phyloP scores from a whole-genome alignment of 2,329 filamentous ascomycete species.

The Colletotrichum sp. region DNA sequence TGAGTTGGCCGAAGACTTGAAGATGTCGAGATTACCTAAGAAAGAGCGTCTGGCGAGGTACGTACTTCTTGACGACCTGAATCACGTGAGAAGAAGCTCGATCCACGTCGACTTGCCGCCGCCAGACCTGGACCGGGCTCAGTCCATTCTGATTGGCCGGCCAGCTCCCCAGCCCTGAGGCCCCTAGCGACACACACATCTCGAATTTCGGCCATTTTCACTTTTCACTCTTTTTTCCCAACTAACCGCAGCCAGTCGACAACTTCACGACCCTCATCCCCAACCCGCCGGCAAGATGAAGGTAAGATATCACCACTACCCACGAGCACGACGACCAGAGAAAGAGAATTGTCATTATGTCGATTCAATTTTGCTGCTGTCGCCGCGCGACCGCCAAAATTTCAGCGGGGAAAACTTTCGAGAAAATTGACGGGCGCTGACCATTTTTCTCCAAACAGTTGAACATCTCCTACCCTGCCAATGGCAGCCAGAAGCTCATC shows the following conservation, averaged over 20 bases:
- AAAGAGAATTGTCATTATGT: neutral
- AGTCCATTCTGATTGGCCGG: neutral
- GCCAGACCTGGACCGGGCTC: neutral
- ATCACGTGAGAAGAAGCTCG: neutral
- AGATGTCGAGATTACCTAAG: neutral
- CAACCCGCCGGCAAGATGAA: slow-evolving; percentile 53
- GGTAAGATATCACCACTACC: slow-evolving; percentile 35
- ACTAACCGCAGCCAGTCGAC: slow-evolving; percentile 43
- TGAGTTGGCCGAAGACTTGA: neutral
- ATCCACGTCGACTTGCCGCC: neutral
- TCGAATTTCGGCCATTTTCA: slow-evolving; percentile 28
- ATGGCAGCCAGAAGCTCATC: slow-evolving; percentile 99
- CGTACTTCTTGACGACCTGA: rapidly evolving
- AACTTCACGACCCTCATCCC: slow-evolving; percentile 44
- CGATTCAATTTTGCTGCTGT: neutral
- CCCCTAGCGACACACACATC: neutral
- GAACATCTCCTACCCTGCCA: slow-evolving; percentile 89
- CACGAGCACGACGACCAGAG: neutral
- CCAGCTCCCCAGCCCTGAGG: neutral
- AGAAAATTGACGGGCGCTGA: slow-evolving; percentile 34
- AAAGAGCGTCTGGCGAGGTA: neutral
- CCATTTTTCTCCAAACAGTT: slow-evolving; percentile 44
- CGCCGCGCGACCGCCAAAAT: neutral
- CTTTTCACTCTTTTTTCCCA: slow-evolving; percentile 40
- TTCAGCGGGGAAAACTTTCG: neutral